Evolutionary conservation across 345 rosid genomes (phyloP).

Genomic region (Eutrema yunnanense): DNA sequence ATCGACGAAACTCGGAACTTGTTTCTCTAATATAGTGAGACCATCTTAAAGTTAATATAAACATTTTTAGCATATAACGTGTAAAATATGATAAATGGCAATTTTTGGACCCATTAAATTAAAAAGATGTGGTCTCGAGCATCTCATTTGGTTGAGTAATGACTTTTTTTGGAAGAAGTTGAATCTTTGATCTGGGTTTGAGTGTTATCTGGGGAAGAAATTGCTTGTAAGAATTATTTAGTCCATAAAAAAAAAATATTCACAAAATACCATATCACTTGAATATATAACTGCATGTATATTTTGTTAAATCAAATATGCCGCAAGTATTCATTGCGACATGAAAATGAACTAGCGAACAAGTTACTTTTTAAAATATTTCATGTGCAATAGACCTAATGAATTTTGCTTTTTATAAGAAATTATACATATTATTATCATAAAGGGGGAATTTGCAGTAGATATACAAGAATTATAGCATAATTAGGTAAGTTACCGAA

Average conservation of each 20-base stretch:
- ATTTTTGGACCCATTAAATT: neutral
- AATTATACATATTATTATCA: neutral
- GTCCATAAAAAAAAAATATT: neutral
- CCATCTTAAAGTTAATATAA: neutral
- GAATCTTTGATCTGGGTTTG: neutral
- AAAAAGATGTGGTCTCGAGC: neutral
- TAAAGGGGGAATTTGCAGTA: no score
- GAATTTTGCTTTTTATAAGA: neutral
- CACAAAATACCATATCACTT: neutral
- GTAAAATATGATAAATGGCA: neutral
- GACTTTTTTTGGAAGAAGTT: neutral
- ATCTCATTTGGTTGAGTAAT: slow-evolving; percentile 9
- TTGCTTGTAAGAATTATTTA: neutral
- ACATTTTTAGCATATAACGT: neutral
- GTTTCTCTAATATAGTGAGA: neutral
- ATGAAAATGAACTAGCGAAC: neutral
- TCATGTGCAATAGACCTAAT: neutral
- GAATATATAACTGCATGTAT: neutral
- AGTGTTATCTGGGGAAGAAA: neutral
- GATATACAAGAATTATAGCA: no score
- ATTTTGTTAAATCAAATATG: neutral
- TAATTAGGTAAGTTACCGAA: no score
- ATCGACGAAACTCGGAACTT: neutral
- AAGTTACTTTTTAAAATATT: neutral
- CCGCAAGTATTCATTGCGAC: neutral